Base-by-base conservation (phyloP, 805 yeast species). In the Kuraishia floccosa region DNA sequence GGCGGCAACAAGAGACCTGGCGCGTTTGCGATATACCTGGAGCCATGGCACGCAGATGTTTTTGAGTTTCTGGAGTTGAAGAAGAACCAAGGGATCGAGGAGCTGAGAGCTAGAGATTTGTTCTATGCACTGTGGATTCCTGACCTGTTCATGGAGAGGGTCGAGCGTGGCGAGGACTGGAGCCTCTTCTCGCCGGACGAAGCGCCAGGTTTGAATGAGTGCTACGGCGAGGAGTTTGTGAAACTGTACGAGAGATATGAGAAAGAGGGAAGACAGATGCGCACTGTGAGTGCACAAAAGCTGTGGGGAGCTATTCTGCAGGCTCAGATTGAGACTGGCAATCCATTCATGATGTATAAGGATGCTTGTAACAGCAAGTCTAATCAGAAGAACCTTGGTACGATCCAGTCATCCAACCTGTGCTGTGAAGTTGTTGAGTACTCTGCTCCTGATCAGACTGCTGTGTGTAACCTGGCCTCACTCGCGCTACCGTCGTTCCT, bases 1-100 rank as follows among this genome's bases (percentile, higher is more conserved):
- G 98, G 98, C 39, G 97, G 97, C 34, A 89, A 89, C 60, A 87
- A 87, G 57, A 68, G 98, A 47, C 98, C 98, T 0, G 97, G 97
- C 39, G 98, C 98, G 3, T 82, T 89, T 56, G 95, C 96, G 22
- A 58, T 86, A 23, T 89, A 87, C 56, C 54, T 89, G 23, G 98
- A 89, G 58, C 96, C 98, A 34, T 89, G 98, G 98, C 98, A 89
- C 51, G 72, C 81, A 8, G 98, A 89, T 46, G 67, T 89, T 22
- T 80, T 84, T 52, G 94, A 82, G 36, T 79, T 89, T 46, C 55
- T 89, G 32, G 89, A 87, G 36, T 63, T 89, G 41, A 72, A 91
- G 47, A 87, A 89, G 60, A 89, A 86, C 49, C 95, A 87, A 50
- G 97, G 96, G 32, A 86, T 84, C 46, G 96, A 89, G 56, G 97